Percentiles rank a stretch among this genome's conserved stretches.
Evolutionary conservation across 805 yeast species (phyloP).

Genomic region (Hanseniaspora singularis): DNA sequence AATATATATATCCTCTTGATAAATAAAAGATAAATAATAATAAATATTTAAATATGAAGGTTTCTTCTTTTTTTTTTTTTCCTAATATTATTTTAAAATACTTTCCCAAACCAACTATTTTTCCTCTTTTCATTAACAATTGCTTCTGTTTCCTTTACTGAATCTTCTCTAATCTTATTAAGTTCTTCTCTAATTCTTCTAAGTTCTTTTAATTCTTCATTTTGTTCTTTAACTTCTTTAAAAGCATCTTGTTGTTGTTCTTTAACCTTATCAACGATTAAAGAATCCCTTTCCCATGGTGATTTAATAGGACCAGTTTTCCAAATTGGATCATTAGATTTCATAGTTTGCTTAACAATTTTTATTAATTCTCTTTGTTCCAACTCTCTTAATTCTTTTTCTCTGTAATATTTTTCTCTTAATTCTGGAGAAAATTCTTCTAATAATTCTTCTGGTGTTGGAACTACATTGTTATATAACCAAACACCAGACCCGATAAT

Average conservation of each 20-base stretch:
- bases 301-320: slow-evolving; percentile 57
- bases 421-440: slow-evolving; percentile 72
- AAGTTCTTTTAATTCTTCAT: slow-evolving; percentile 26
- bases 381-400: slow-evolving; percentile 45
- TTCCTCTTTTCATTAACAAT: slow-evolving; percentile 24
- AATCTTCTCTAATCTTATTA: slow-evolving; percentile 31
- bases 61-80: not conserved
- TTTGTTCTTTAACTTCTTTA: slow-evolving; percentile 32
- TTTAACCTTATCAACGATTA: slow-evolving; percentile 29
- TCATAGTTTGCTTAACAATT: slow-evolving; percentile 50
- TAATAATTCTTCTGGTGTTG: slow-evolving; percentile 71
- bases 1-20: not conserved
- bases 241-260: slow-evolving; percentile 36
- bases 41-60: not conserved
- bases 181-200: slow-evolving; percentile 30
- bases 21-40: not conserved
- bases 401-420: slow-evolving; percentile 58
- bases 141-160: slow-evolving; percentile 30
- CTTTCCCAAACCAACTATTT: slow-evolving; percentile 18
- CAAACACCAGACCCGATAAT: slow-evolving; percentile 64
- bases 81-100: not conserved
- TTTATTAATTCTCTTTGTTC: slow-evolving; percentile 64
- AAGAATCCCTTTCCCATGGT: slow-evolving; percentile 45
- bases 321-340: slow-evolving; percentile 72
- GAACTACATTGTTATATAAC: slow-evolving; percentile 61